Evolutionary conservation across 169 alveolate genomes (phyloP).

Genomic region (Plasmodium falciparum): DNA sequence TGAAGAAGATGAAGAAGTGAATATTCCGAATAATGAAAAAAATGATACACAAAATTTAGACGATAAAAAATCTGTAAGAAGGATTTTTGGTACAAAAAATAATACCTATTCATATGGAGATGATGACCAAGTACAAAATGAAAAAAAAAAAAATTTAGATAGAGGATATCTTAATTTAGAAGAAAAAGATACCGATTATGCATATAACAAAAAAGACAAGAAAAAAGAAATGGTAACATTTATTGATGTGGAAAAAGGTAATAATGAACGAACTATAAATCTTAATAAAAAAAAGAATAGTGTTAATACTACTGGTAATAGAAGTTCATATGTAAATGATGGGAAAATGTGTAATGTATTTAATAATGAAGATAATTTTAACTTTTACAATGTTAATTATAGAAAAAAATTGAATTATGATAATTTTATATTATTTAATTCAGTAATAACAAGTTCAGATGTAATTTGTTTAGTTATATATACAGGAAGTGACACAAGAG

Average conservation of each 20-base stretch:
- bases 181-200: conserved; percentile 8
- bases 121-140: conserved; percentile 7
- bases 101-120: conserved; percentile 6
- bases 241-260: conserved; percentile 37
- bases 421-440: conserved; percentile 94
- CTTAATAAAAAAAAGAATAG: background rate
- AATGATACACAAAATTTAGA: background rate
- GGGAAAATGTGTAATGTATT: conserved; percentile 44
- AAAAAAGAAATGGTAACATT: conserved; percentile 67
- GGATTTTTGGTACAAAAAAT: no score
- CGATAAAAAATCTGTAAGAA: no score
- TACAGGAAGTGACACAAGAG: conserved; percentile 92
- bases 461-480: conserved; percentile 93
- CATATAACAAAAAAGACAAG: conserved; percentile 3
- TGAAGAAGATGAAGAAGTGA: background rate
- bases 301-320: background rate
- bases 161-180: conserved; percentile 37
- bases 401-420: conserved; percentile 82
- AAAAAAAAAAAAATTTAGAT: background rate
- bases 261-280: background rate
- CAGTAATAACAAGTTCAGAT: conserved; percentile 94
- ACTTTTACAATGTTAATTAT: conserved; percentile 53
- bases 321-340: conserved; percentile 3
- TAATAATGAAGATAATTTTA: conserved; percentile 55
- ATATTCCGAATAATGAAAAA: background rate